Percentiles rank a stretch among this genome's conserved stretches.
These are phyloP conservation scores for Balamuthia mandrillaris DNA, from an alignment of 208 protist genomes.

Conservation along the genomic window DNA sequence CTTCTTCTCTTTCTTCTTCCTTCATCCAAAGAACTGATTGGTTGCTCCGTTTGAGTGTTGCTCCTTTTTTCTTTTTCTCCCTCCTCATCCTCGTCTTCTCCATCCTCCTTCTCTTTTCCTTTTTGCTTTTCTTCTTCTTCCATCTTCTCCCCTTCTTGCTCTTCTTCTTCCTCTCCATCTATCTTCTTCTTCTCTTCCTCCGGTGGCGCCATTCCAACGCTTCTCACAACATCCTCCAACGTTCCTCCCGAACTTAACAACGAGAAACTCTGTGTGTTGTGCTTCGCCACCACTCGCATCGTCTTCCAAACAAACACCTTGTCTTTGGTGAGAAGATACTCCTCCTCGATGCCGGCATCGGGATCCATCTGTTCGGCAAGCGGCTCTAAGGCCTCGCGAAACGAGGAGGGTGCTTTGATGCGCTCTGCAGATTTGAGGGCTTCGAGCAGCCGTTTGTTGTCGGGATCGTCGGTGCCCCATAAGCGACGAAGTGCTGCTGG, in stretches of 20 bases:
- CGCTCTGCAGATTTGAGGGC: not conserved
- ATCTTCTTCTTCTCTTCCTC: not conserved
- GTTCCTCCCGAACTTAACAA: not conserved
- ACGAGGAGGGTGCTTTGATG: not conserved
- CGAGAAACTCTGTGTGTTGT: not conserved
- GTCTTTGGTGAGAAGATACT: not conserved
- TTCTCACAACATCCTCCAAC: not conserved
- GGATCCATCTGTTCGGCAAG: constrained; percentile 23
- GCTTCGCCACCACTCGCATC: not conserved
- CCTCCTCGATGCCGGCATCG: not conserved
- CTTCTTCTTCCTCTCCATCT: not conserved
- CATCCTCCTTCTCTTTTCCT: not conserved
- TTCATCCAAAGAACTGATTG: not conserved
- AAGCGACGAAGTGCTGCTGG: not conserved
- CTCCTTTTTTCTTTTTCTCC: not conserved
- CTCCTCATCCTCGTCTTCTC: not conserved
- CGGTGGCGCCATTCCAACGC: not conserved
- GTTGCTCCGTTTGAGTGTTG: not conserved
- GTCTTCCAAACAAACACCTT: too few relatives aligned
- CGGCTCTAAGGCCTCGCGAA: not conserved
- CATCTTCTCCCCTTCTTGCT: not conserved
- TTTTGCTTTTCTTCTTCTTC: not conserved
- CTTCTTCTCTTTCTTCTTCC: not conserved
- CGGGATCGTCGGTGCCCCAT: not conserved
- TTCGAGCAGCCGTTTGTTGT: not conserved